Conservation (phyloP, 805 yeast genomes). For the Schwanniomyces pseudopolymorphus region DNA sequence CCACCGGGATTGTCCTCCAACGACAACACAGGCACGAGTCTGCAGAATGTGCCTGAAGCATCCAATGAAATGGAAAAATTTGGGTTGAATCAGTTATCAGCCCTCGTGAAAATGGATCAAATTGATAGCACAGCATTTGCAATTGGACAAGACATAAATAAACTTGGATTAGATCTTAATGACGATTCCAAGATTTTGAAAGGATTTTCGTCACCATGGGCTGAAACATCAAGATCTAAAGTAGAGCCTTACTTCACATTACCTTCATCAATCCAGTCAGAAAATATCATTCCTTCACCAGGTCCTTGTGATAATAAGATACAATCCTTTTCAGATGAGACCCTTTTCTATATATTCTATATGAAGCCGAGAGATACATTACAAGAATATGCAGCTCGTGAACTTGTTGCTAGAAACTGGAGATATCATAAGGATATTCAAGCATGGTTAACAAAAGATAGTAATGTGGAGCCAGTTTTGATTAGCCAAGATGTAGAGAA, state of each 20-base stretch:
- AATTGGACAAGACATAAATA: conserved; percentile 70
- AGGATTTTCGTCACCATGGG: conserved; percentile 90
- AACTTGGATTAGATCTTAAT: conserved; percentile 62
- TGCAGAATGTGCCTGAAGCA: conserved; percentile 2
- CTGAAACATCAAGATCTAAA: conserved; percentile 84
- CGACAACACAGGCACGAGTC: not conserved
- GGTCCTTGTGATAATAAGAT: conserved; percentile 51
- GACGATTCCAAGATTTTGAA: conserved; percentile 51
- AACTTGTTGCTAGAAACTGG: conserved; percentile 92
- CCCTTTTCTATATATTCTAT: conserved; percentile 89
- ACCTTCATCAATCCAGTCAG: conserved; percentile 48
- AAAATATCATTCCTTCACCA: conserved; percentile 37
- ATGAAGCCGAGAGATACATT: conserved; percentile 89
- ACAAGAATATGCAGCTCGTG: conserved; percentile 93
- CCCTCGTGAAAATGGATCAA: conserved; percentile 61
- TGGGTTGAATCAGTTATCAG: conserved; percentile 65
- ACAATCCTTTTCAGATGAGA: conserved; percentile 78
- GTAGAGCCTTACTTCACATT: conserved; percentile 80
- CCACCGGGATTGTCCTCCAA: conserved; percentile 26
- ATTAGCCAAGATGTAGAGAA: conserved; percentile 80
- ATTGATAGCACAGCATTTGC: conserved; percentile 65
- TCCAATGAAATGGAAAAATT: conserved; percentile 53
- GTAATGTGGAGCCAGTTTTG: conserved; percentile 83
- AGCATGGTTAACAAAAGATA: conserved; percentile 95
- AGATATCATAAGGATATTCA: conserved; percentile 93